Evolutionary conservation across 495 filamentous ascomycete species (phyloP), one percentile per base, ranked within the genome.

Genomic region (Eremomyces bilateralis): DNA sequence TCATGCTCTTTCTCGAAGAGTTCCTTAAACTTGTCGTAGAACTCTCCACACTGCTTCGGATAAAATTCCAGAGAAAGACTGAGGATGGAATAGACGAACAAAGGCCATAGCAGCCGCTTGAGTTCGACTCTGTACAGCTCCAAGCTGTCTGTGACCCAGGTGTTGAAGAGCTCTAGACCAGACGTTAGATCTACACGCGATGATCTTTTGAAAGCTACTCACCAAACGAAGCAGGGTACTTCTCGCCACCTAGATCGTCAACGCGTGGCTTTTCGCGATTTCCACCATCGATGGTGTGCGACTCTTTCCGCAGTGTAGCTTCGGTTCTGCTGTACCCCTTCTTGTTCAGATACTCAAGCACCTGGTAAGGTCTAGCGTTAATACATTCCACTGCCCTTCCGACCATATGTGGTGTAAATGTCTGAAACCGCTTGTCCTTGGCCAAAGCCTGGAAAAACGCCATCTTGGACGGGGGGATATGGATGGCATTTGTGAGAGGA

Each of bases 111-210:
- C 8, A 95, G 59, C 29, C 84, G 78, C 34, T 63, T 56, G 1
- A 97, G 65, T 52, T 95, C 88, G n/a, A 80, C 79, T 76, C 93
- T 93, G 64, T 94, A 95, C 17, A 95, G 64, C 41, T 93, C 83
- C 3, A 97, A 62, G 33, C 75, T 80, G 42, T 82, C 75, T 39
- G 94, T 80, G 32, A 92, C 73, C 80, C 80, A 95, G 38, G 61
- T 60, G 36, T 64, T 71, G 35, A 90, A 58, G 19, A 85, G 53
- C 35, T 69, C 65, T 65, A 60, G 17, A 20, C 12, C 12, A n/a
- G 29, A 53, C 43, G 47, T 43, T 29, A 12, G 1, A 2, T 31
- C 6, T 17, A 8, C 17, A 32, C 30, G 5, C 3, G 21, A 20
- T 15, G 6, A 28, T 5, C 19, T 15, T 20, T 3, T 6, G 12